phyloP scores from a whole-genome alignment of 345 rosid species.

The Populus deltoides region DNA sequence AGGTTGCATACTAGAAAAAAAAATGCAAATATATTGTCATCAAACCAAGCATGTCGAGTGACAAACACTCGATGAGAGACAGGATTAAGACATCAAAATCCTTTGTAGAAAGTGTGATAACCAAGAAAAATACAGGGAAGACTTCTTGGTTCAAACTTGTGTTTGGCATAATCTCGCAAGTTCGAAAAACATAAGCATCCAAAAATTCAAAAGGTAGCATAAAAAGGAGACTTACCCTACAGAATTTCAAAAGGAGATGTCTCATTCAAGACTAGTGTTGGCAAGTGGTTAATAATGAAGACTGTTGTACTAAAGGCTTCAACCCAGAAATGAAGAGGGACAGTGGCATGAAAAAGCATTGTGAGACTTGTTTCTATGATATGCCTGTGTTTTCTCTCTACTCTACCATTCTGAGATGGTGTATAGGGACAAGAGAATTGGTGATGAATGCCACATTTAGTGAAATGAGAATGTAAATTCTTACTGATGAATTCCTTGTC shows the following conservation, averaged over 20 bases:
- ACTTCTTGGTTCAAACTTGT: not conserved
- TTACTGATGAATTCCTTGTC: not conserved
- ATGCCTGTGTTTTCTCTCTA: not conserved
- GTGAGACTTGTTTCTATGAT: not conserved
- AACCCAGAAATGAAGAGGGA: not conserved
- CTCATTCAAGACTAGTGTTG: not conserved
- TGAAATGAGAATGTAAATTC: not conserved
- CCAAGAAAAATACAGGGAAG: not conserved
- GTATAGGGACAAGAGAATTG: not conserved
- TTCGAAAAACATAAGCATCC: not conserved
- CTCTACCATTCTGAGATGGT: not conserved
- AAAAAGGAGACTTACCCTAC: not conserved
- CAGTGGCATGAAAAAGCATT: not conserved
- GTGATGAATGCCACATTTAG: not conserved
- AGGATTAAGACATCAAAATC: not conserved
- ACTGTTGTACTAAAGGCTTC: not conserved
- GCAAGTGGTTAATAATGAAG: not conserved
- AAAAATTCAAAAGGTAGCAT: not conserved
- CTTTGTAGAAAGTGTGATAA: not conserved
- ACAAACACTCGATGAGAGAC: not conserved
- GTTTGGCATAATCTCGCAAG: not conserved
- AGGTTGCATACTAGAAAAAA: not conserved
- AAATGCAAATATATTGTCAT: not conserved
- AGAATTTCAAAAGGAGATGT: not conserved
- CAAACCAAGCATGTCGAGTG: constrained; percentile 10